phyloP scores from a whole-genome alignment of 2,329 filamentous ascomycete species.

The Aspergillus transmontanensis region DNA sequence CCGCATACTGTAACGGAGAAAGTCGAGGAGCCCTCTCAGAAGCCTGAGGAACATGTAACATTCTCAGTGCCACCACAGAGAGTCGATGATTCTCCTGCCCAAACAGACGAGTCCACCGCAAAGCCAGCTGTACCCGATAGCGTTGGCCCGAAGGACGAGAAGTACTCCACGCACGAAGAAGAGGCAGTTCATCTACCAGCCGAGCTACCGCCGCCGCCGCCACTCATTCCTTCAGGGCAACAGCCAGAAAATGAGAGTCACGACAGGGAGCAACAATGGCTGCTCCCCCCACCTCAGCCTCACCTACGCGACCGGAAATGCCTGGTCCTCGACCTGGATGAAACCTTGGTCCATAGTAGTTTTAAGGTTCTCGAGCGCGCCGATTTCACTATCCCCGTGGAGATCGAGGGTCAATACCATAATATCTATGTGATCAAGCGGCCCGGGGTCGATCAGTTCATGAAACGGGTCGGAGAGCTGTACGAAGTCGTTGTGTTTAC shows the following conservation, averaged over 20 bases:
- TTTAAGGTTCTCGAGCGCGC: constrained; percentile 99
- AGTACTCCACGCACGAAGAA: constrained; percentile 43
- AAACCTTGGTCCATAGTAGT: constrained; percentile 96
- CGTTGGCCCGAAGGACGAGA: constrained; percentile 46
- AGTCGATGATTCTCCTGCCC: constrained; percentile 33
- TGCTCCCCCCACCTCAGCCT: constrained; percentile 79
- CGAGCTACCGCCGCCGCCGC: constrained; percentile 60
- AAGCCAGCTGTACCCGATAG: constrained; percentile 58
- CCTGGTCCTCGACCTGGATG: constrained; percentile 90
- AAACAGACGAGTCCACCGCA: constrained; percentile 65
- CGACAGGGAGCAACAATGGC: constrained; percentile 62
- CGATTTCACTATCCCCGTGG: constrained; percentile 97
- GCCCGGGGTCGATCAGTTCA: constrained; percentile 97
- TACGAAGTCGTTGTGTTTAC: constrained; percentile 99
- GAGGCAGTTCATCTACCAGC: constrained; percentile 48
- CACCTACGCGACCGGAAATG: constrained; percentile 88
- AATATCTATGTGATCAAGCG: constrained; percentile 99
- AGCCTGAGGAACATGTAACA: constrained; percentile 21
- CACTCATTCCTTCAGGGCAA: constrained; percentile 46
- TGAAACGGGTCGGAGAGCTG: constrained; percentile 96
- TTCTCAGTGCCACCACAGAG: constrained; percentile 9
- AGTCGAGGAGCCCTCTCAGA: constrained; percentile 21
- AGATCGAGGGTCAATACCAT: constrained; percentile 98
- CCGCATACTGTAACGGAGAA: constrained; percentile 23
- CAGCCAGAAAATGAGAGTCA: constrained; percentile 35